Percentiles rank a stretch among this genome's conserved stretches.
Conservation (phyloP, 2,329 filamentous ascomycete species). For the Stemphylium beticola region DNA sequence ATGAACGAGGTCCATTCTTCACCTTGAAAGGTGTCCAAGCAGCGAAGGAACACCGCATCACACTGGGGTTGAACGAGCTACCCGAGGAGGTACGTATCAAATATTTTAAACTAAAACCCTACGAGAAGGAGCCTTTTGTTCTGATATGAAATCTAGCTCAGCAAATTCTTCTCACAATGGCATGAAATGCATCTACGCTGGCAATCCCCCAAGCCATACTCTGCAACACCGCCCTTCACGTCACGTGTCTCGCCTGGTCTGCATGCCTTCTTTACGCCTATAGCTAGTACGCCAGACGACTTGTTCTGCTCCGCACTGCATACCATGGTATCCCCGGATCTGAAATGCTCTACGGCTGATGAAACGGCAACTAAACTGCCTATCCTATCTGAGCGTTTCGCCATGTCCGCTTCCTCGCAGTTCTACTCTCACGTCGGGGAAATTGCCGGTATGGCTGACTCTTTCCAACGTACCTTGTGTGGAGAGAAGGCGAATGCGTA, state of each 20-base stretch:
- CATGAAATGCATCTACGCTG: conserved; percentile 81
- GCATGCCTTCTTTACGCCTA: conserved; percentile 77
- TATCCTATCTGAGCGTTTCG: conserved; percentile 63
- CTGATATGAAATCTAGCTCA: conserved; percentile 56
- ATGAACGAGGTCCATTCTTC: conserved; percentile 48
- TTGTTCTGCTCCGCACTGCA: conserved; percentile 65
- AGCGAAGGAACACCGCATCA: conserved; percentile 80
- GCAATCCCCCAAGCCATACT: conserved; percentile 66
- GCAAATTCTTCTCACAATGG: conserved; percentile 65
- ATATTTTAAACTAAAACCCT: background rate
- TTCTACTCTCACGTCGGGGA: conserved; percentile 71
- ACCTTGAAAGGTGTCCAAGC: conserved; percentile 67
- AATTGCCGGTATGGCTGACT: conserved; percentile 61
- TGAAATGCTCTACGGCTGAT: conserved; percentile 63
- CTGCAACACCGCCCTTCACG: conserved; percentile 70
- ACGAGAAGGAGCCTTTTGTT: background rate
- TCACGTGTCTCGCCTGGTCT: conserved; percentile 80
- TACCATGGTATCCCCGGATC: conserved; percentile 59
- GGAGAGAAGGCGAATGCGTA: conserved; percentile 13
- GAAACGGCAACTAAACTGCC: conserved; percentile 68
- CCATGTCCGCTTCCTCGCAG: conserved; percentile 69
- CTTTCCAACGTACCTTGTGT: conserved; percentile 63
- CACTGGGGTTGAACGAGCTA: conserved; percentile 74
- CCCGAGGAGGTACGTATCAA: conserved; percentile 62
- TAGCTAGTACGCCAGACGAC: conserved; percentile 38